Base-by-base conservation (phyloP, 176 grass and related monocot genomes). In the Stipa capillata region DNA sequence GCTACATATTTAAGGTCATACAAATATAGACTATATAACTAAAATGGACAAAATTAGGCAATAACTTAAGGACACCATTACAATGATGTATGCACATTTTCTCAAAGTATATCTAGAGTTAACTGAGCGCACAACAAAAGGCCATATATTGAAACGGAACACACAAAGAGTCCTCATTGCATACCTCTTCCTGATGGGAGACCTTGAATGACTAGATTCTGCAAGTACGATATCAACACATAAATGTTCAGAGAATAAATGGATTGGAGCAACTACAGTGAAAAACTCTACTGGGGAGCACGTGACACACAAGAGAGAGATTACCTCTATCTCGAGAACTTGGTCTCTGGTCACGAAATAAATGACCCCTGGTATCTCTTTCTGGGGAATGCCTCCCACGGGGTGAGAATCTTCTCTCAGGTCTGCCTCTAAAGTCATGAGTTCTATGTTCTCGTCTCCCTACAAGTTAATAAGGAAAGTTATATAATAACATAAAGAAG, bases 361-460 rank as follows among this genome's bases (percentile, higher is more conserved):
- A 78, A 81, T 77, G 79, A 69, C 69, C 87, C 71, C 90, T 90
- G 79, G 41, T 45, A 81, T 84, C 87, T 88, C 90, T 93, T 73
- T 74, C 82, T 70, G 93, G 82, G 54, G 93, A 93, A 67, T 74
- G 77, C 85, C 87, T 88, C 60, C 86, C 71, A 85, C 51, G 77
- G 20, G 93, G 87, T 76, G 93, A 92, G 79, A 73, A 65, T 82
- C 87, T 97, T 88, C 93, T 93, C 59, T 90, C 87, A 86, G 85
- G 83, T 70, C 78, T 93, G 65, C 73, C 85, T 75, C 93, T 93
- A 53, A 97, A 77, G 39, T 97, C 90, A 53, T 73, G 58, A 83
- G 61, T 79, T 85, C 87, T 89, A 83, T 84, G 44, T 33, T 97
- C 93, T 17, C 79, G 82, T 47, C 90, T 72, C 63, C 93, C 93